These are phyloP conservation scores for Aspergillus sclerotiicarbonarius DNA, from an alignment of 495 filamentous ascomycete species.

Conservation along the genomic window DNA sequence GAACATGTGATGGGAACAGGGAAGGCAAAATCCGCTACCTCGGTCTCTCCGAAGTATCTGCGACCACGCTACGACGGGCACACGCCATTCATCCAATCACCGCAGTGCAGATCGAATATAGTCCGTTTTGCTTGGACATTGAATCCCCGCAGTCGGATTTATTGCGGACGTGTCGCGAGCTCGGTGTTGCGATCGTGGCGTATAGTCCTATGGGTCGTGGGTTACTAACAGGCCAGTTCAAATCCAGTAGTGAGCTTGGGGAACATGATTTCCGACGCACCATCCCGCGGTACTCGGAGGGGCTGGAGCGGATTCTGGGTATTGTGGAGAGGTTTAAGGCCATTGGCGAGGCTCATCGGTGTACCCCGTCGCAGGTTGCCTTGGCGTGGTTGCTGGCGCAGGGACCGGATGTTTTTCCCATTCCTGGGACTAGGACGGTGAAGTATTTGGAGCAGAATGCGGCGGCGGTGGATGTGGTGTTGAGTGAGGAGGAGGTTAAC, in stretches of 20 bases:
- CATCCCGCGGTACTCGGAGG: constrained; percentile 10
- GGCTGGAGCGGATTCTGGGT: constrained; percentile 9
- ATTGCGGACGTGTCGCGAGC: constrained; percentile 5
- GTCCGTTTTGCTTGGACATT: constrained; percentile 14
- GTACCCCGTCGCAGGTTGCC: constrained; percentile 46
- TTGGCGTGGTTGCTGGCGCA: constrained; percentile 57
- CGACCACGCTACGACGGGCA: constrained; percentile 14
- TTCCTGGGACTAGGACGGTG: constrained; percentile 57
- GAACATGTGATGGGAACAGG: too few species aligned
- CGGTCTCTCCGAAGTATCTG: constrained; percentile 10
- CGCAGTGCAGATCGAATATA: constrained; percentile 16
- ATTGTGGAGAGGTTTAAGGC: constrained; percentile 9
- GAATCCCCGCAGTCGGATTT: constrained; percentile 9
- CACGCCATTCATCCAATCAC: constrained; percentile 10
- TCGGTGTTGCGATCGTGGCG: constrained; percentile 12
- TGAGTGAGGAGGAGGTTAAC: constrained; percentile 45
- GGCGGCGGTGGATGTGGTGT: constrained; percentile 38
- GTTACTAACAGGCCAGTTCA: constrained; percentile 4
- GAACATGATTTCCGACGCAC: constrained; percentile 1
- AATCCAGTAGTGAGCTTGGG: background rate
- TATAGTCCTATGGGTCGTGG: constrained; percentile 13
- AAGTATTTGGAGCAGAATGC: constrained; percentile 59
- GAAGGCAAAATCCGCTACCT: constrained; percentile 16
- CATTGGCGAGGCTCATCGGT: constrained; percentile 43
- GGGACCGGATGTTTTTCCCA: constrained; percentile 55